Conservation (phyloP, 1,284 basidiomycete species). For the Moniliella sp. region DNA sequence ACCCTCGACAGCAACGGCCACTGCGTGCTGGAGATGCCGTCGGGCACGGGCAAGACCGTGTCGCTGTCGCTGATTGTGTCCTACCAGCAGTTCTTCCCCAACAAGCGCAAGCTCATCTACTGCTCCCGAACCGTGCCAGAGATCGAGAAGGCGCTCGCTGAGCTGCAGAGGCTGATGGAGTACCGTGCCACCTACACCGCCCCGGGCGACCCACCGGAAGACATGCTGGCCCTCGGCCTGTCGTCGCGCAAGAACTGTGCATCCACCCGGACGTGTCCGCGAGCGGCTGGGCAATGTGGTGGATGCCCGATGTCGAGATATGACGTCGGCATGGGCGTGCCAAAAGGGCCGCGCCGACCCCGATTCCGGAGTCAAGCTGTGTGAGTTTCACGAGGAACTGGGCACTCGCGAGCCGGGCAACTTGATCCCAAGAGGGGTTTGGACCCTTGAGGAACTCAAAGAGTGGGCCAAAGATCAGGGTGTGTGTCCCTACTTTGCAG, state of each 20-base stretch:
- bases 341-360: slow-evolving; percentile 70
- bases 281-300: slow-evolving; percentile 96
- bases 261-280: slow-evolving; percentile 78
- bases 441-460: slow-evolving; percentile 80
- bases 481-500: slow-evolving; percentile 85
- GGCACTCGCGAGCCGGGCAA: slow-evolving; percentile 61
- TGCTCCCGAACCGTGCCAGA: slow-evolving; percentile 99
- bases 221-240: slow-evolving; percentile 73
- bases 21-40: slow-evolving; percentile 97
- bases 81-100: slow-evolving; percentile 68
- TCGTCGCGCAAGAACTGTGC: slow-evolving; percentile 92
- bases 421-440: slow-evolving; percentile 66
- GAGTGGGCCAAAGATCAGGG: slow-evolving; percentile 66
- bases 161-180: slow-evolving; percentile 78
- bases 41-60: slow-evolving; percentile 90
- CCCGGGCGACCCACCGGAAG: slow-evolving; percentile 37
- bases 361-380: slow-evolving; percentile 63
- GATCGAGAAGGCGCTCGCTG: slow-evolving; percentile 91
- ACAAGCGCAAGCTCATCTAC: slow-evolving; percentile 81
- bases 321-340: slow-evolving; percentile 66
- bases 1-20: slow-evolving; percentile 81
- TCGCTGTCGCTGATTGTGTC: slow-evolving; percentile 85
- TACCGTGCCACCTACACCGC: slow-evolving; percentile 44
- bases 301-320: slow-evolving; percentile 82
- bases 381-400: slow-evolving; percentile 79